Conservation (phyloP, 2,329 filamentous ascomycete genomes). For the Tolypocladium inflatum region DNA sequence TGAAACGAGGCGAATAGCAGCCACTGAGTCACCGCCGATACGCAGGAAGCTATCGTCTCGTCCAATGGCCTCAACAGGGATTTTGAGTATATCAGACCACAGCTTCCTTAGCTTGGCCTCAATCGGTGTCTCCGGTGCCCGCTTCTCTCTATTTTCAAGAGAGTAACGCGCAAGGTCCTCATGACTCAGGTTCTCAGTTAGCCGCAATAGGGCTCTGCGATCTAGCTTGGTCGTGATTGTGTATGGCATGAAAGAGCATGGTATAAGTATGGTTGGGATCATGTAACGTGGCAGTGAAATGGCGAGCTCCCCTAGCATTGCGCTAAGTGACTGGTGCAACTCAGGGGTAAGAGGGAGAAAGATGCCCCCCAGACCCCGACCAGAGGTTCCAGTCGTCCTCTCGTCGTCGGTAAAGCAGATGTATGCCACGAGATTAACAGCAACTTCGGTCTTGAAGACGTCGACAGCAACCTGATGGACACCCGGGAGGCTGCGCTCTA, state of each 20-base stretch:
- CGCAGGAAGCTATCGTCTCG: not conserved
- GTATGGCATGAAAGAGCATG: slow-evolving; percentile 4
- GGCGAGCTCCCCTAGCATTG: not conserved
- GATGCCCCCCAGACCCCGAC: too few species aligned
- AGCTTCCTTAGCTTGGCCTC: not conserved
- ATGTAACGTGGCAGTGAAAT: slow-evolving; percentile 7
- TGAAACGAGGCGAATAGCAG: slow-evolving; percentile 7
- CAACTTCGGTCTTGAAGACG: not conserved
- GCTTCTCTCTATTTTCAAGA: not conserved
- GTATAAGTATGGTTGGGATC: slow-evolving; percentile 4
- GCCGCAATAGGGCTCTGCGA: too few species aligned
- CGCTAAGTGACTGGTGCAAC: not conserved
- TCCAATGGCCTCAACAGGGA: not conserved
- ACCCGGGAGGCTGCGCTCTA: not conserved
- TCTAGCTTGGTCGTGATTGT: slow-evolving; percentile 10
- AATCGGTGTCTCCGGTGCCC: not conserved
- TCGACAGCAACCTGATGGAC: not conserved
- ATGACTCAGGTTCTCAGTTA: not conserved
- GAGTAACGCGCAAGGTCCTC: not conserved
- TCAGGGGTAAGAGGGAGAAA: not conserved
- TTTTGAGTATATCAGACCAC: slow-evolving; percentile 3
- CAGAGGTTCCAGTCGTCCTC: too few species aligned
- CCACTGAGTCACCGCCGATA: slow-evolving; percentile 7
- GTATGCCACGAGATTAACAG: not conserved
- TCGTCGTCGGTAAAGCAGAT: not conserved